phyloP scores from a whole-genome alignment of 1,284 basidiomycete species.

The Cystobasidium pallidum region DNA sequence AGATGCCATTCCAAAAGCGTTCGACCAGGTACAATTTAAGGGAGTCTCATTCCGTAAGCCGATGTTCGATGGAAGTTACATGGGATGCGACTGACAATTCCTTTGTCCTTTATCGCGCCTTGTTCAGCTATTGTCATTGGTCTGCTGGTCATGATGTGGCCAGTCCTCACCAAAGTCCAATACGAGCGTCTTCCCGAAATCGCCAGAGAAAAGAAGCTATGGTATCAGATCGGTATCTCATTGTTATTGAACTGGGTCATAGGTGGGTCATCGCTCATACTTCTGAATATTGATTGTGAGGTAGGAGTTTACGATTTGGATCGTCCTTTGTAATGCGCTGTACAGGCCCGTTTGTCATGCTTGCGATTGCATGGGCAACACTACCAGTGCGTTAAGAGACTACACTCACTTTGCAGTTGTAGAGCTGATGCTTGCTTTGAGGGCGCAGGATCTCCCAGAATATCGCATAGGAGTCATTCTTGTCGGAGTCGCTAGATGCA shows the following conservation, averaged over 20 bases:
- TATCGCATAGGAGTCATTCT: constrained; percentile 63
- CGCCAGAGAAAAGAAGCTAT: constrained; percentile 65
- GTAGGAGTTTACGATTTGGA: too few species aligned
- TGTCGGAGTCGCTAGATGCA: constrained; percentile 64
- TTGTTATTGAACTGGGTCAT: constrained; percentile 80
- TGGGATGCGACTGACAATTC: not conserved
- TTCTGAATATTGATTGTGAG: not conserved
- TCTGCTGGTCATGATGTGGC: constrained; percentile 70
- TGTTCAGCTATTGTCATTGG: constrained; percentile 6
- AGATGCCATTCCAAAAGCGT: constrained; percentile 46
- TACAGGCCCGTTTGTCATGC: constrained; percentile 64
- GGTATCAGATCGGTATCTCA: constrained; percentile 73
- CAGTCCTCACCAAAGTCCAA: constrained; percentile 75
- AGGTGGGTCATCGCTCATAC: constrained; percentile 52
- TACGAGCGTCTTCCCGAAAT: constrained; percentile 71
- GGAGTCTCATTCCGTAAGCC: constrained; percentile 53
- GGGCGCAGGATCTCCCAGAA: constrained; percentile 28
- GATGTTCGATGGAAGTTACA: not conserved
- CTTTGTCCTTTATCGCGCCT: constrained; percentile 12
- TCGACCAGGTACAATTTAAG: constrained; percentile 54
- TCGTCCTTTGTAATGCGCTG: too few species aligned
- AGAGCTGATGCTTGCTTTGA: too few species aligned
- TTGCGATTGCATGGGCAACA: constrained; percentile 79
- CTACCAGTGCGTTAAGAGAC: constrained; percentile 68
- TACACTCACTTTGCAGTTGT: too few species aligned